A percentile compares a stretch with the other conserved stretches of the same genome.
Conservation (phyloP, 768 basidiomycete genomes). For the Sistotremastrum suecicum region DNA sequence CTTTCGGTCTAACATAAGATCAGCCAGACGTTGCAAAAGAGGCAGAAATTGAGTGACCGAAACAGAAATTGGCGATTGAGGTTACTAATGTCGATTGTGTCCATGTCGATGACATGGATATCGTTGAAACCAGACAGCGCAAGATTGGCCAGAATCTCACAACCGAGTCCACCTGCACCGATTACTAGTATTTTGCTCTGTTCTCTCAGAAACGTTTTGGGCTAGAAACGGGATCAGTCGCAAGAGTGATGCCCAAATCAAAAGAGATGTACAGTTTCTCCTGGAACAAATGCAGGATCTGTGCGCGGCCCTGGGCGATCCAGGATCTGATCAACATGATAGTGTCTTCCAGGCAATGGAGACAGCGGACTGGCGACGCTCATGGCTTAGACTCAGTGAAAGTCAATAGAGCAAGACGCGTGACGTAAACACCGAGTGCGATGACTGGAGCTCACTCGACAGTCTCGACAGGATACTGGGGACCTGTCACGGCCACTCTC, state of each 20-base stretch:
- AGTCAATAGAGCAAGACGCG: too few relatives aligned
- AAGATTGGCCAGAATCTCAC: constrained; percentile 93
- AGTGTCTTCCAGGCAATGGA: constrained; percentile 17
- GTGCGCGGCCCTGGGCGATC: constrained; percentile 83
- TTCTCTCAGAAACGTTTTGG: constrained; percentile 73
- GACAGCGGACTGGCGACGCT: too few relatives aligned
- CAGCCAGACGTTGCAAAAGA: constrained; percentile 1
- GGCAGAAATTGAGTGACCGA: constrained; percentile 36
- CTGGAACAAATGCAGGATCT: constrained; percentile 68
- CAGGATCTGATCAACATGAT: constrained; percentile 76
- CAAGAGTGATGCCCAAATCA: constrained; percentile 3
- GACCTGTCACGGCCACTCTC: constrained; percentile 52
- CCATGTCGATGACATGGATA: constrained; percentile 99
- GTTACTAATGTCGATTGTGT: constrained; percentile 98
- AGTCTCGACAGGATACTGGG: constrained; percentile 22
- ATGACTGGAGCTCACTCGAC: background rate
- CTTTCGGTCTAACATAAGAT: constrained; percentile 44
- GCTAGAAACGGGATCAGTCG: constrained; percentile 28
- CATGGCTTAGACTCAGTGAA: too few relatives aligned
- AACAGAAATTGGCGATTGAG: constrained; percentile 97
- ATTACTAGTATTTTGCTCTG: constrained; percentile 92
- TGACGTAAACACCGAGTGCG: too few relatives aligned
- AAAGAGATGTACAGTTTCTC: constrained; percentile 48
- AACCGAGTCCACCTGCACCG: constrained; percentile 94
- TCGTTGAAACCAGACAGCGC: constrained; percentile 95